phyloP scores from a whole-genome alignment of 345 rosid species.

The rapeseed (Brassica napus) region DNA sequence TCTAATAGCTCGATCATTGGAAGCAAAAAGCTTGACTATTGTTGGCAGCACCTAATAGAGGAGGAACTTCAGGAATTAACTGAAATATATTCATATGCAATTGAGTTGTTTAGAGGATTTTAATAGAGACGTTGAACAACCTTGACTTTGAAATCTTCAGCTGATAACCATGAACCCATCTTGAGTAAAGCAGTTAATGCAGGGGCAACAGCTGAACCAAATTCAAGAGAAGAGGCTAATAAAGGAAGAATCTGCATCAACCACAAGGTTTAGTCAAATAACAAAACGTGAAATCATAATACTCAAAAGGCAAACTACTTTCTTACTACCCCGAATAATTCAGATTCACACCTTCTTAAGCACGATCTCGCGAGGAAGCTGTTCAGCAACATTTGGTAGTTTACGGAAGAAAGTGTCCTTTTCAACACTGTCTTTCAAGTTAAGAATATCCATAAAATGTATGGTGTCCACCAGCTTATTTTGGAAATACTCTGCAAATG shows the following conservation, averaged over 20 bases:
- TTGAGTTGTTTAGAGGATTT: neutral
- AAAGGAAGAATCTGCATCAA: conserved; percentile 89
- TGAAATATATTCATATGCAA: conserved; percentile 4
- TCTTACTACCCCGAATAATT: conserved; percentile 23
- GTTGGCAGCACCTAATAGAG: conserved; percentile 77
- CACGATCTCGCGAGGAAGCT: conserved; percentile 96
- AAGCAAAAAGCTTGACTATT: conserved; percentile 82
- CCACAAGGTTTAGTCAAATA: conserved; percentile 39
- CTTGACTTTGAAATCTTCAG: conserved; percentile 88
- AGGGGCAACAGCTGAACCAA: conserved; percentile 97
- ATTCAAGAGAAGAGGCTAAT: conserved; percentile 96
- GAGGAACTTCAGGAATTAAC: conserved; percentile 23
- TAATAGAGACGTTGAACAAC: conserved; percentile 41
- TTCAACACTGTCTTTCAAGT: conserved; percentile 90
- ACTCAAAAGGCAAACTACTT: conserved; percentile 23
- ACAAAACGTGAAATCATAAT: neutral
- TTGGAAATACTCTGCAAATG: conserved; percentile 88
- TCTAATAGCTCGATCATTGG: conserved; percentile 92
- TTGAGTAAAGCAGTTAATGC: conserved; percentile 87
- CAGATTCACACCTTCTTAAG: conserved; percentile 72
- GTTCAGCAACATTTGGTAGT: conserved; percentile 95
- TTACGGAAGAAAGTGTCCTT: conserved; percentile 96
- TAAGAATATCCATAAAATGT: conserved; percentile 98
- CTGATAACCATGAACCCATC: conserved; percentile 91
- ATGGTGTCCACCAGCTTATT: conserved; percentile 99